A percentile compares a stretch with the other conserved stretches of the same genome.
Evolutionary conservation across 352 stramenopile species (phyloP).

Genomic region (Phytophthora pseudosyringae): DNA sequence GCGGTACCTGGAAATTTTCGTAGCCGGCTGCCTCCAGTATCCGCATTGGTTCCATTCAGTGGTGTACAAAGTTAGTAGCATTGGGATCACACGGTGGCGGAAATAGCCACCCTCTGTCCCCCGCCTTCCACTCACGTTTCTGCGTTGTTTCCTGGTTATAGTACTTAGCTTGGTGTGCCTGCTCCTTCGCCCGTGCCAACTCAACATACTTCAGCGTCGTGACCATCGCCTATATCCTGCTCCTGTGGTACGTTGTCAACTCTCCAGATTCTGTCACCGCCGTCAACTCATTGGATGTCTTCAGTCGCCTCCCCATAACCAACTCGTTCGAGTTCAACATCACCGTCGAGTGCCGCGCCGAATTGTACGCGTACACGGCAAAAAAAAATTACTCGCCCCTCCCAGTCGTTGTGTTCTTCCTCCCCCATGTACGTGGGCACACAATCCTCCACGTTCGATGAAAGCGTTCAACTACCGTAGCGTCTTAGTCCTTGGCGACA

Average conservation of each 20-base stretch:
- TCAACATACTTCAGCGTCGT: background rate
- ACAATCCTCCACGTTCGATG: background rate
- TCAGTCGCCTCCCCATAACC: background rate
- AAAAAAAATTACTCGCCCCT: background rate
- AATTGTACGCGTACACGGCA: background rate
- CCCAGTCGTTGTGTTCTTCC: background rate
- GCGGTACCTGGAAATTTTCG: background rate
- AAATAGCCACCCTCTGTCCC: background rate
- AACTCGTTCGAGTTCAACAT: background rate
- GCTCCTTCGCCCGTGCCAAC: background rate
- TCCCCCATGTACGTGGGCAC: background rate
- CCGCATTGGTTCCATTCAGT: background rate
- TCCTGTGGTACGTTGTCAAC: background rate
- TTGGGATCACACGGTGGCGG: background rate
- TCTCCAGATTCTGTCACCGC: background rate
- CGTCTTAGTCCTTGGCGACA: no score
- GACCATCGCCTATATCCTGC: no score
- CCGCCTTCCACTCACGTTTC: background rate
- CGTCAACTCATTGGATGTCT: background rate
- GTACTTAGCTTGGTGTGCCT: background rate
- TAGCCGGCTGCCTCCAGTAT: background rate
- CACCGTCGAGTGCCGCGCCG: background rate
- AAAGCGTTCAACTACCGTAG: background rate
- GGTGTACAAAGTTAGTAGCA: constrained; percentile 6
- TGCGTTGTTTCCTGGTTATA: background rate